Evolutionary conservation across 192 early-diverging fungal species (phyloP).

Genomic region (Podila minutissima): DNA sequence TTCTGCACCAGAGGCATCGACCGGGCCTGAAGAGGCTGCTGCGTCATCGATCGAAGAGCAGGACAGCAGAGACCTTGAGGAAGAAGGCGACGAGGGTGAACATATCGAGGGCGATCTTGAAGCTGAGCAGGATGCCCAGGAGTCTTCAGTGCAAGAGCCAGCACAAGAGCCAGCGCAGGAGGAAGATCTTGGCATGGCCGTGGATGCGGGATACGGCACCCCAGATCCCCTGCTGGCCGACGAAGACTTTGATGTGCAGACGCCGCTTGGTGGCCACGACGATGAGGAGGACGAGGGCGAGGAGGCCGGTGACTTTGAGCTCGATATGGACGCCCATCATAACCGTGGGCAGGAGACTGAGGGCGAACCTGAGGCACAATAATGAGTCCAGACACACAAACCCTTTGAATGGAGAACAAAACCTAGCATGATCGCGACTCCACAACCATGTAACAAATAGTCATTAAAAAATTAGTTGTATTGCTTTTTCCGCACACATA

Average conservation of each 20-base stretch:
- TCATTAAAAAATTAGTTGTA: no score
- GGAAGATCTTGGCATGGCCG: conserved; percentile 14
- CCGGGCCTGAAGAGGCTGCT: neutral
- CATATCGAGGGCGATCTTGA: neutral
- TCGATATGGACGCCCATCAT: conserved; percentile 10
- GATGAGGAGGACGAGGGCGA: conserved; percentile 34
- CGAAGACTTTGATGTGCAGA: conserved; percentile 35
- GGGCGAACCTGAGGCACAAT: neutral
- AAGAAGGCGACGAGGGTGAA: conserved; percentile 7
- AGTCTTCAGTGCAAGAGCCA: conserved; percentile 6
- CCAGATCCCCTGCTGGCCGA: conserved; percentile 33
- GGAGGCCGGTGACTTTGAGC: conserved; percentile 27
- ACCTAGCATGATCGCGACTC: neutral
- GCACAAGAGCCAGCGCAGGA: conserved; percentile 21
- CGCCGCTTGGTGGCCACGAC: conserved; percentile 26
- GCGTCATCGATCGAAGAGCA: neutral
- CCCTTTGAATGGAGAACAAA: neutral
- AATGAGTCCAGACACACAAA: neutral
- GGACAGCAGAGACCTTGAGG: neutral
- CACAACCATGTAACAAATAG: no score
- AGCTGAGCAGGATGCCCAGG: conserved; percentile 7
- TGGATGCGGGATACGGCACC: conserved; percentile 42
- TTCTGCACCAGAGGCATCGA: neutral
- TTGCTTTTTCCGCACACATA: no score
- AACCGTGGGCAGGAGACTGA: neutral